Evolutionary conservation across 345 rosid species (phyloP).

Genomic region (Lagerstroemia speciosa): DNA sequence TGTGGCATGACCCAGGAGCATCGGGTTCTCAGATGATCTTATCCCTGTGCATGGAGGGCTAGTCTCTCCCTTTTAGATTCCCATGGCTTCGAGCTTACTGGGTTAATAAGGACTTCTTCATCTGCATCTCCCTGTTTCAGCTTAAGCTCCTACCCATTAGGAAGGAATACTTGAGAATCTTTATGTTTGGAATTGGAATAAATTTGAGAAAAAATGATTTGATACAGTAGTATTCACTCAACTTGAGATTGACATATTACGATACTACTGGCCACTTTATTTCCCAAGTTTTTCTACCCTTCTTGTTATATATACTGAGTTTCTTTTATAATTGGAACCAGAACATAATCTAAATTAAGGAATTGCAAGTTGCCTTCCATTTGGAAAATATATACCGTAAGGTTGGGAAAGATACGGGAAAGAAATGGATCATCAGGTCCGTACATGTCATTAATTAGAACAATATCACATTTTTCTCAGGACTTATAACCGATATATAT

Average conservation of each 20-base stretch:
- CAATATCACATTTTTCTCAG: background rate
- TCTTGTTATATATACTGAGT: too few species aligned
- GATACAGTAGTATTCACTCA: too few species aligned
- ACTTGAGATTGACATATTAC: too few species aligned
- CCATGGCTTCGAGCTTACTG: conserved; percentile 1
- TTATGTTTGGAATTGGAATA: too few species aligned
- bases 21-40: conserved; percentile 6
- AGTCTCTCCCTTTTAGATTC: background rate
- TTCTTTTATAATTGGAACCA: too few species aligned
- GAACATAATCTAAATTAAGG: too few species aligned
- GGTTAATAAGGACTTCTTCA: background rate
- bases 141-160: background rate
- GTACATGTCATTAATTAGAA: background rate
- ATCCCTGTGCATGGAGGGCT: background rate
- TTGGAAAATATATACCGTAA: too few species aligned
- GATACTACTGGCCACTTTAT: too few species aligned
- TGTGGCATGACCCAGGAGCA: conserved; percentile 12
- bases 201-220: too few species aligned
- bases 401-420: background rate
- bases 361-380: too few species aligned
- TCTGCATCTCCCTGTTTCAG: background rate
- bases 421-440: background rate
- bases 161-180: background rate
- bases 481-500: too few species aligned
- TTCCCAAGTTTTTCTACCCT: too few species aligned